These are phyloP conservation scores for Escallonia rubra DNA, from an alignment of 129 eudicot species.

Conservation along the genomic window DNA sequence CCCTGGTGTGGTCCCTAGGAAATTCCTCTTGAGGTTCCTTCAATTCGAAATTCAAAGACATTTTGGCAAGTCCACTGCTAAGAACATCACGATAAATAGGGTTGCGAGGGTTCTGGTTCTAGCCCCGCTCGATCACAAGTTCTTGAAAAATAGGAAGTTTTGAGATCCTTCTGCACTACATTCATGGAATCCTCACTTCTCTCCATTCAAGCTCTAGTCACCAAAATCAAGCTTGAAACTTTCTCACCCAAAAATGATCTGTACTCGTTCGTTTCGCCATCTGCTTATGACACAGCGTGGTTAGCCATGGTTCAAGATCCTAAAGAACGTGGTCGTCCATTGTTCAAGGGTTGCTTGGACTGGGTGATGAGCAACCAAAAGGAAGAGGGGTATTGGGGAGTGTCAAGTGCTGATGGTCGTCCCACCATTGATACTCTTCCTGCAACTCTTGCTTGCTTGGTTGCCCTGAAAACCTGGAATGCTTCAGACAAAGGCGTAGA, in stretches of 20 bases:
- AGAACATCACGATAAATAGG: too few species aligned
- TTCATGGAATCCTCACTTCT: slow-evolving; percentile 14
- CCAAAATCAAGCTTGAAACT: slow-evolving; percentile 26
- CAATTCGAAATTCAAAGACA: too few species aligned
- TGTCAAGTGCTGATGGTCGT: slow-evolving; percentile 14
- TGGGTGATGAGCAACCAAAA: slow-evolving; percentile 52
- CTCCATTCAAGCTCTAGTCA: slow-evolving; percentile 38
- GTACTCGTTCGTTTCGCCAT: slow-evolving; percentile 32
- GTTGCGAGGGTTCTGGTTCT: too few species aligned
- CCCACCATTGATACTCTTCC: slow-evolving; percentile 51
- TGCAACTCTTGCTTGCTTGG: slow-evolving; percentile 45
- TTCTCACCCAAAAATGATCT: slow-evolving; percentile 14
- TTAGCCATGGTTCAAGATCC: slow-evolving; percentile 49
- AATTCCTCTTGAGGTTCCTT: too few species aligned
- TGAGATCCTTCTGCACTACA: neutral
- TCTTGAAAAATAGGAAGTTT: too few species aligned
- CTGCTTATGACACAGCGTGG: slow-evolving; percentile 68
- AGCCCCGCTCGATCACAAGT: too few species aligned
- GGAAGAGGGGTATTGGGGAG: slow-evolving; percentile 46
- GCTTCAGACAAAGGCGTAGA: slow-evolving; percentile 21
- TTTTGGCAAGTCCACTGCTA: too few species aligned
- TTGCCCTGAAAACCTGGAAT: slow-evolving; percentile 43
- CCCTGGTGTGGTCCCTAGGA: too few species aligned
- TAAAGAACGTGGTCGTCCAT: slow-evolving; percentile 5
- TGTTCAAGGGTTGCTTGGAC: slow-evolving; percentile 39